Percentiles rank a stretch among this genome's conserved stretches.
phyloP scores from a whole-genome alignment of 805 yeast genomes.

The Hanseniaspora pseudoguilliermondii region DNA sequence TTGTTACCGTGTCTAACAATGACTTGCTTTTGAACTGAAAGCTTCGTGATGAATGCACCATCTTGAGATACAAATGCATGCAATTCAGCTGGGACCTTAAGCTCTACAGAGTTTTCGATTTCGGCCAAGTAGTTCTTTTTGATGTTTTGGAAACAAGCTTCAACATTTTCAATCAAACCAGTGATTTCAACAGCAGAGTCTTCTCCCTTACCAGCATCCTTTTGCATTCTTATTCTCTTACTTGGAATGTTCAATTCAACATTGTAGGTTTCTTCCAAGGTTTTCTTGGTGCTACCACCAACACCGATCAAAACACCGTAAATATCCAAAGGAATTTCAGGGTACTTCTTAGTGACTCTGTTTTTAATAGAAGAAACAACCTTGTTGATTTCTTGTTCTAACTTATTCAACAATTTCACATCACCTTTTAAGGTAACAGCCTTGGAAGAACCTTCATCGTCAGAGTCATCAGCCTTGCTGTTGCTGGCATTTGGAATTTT shows the following conservation, averaged over 20 bases:
- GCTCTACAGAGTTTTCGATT: slow-evolving; percentile 33
- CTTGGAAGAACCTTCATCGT: slow-evolving; percentile 25
- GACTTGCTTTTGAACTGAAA: slow-evolving; percentile 41
- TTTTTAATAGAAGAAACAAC: slow-evolving; percentile 56
- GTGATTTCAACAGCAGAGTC: slow-evolving; percentile 38
- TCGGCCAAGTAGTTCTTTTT: slow-evolving; percentile 45
- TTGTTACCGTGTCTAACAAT: slow-evolving; percentile 48
- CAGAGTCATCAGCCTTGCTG: slow-evolving; percentile 59
- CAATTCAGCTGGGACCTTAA: slow-evolving; percentile 44
- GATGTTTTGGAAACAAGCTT: slow-evolving; percentile 50
- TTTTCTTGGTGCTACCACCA: slow-evolving; percentile 61
- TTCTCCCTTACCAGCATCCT: slow-evolving; percentile 28
- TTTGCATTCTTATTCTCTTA: slow-evolving; percentile 19
- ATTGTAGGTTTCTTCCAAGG: slow-evolving; percentile 54
- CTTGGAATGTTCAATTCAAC: slow-evolving; percentile 59
- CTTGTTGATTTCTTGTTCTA: slow-evolving; percentile 47
- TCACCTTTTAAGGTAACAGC: slow-evolving; percentile 60
- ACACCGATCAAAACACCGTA: slow-evolving; percentile 73
- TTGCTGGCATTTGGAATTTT: slow-evolving; percentile 30
- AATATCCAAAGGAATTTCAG: slow-evolving; percentile 55
- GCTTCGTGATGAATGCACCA: slow-evolving; percentile 47
- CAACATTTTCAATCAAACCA: slow-evolving; percentile 59
- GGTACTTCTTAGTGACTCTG: slow-evolving; percentile 34
- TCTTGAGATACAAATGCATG: slow-evolving; percentile 55
- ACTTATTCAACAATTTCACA: slow-evolving; percentile 53